Percentiles rank a stretch among this genome's conserved stretches.
Conservation (phyloP, 1,139 yeast genomes). For the Martiniozyma asiatica region DNA sequence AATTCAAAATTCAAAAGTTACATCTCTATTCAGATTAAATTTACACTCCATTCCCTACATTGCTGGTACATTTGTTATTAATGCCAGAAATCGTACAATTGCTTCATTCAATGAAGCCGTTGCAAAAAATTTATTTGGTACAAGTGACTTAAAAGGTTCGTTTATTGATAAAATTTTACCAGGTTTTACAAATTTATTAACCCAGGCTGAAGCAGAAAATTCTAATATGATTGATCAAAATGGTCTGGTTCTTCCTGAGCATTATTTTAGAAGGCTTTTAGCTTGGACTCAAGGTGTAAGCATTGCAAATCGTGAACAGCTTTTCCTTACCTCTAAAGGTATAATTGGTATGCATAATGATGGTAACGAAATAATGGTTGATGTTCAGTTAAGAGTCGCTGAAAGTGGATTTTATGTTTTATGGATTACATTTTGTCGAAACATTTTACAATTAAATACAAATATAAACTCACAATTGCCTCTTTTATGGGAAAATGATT, state of each 20-base stretch:
- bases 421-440: slow-evolving; percentile 82
- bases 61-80: slow-evolving; percentile 75
- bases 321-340: slow-evolving; percentile 54
- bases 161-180: slow-evolving; percentile 55
- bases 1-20: slow-evolving; percentile 24
- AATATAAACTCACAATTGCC: slow-evolving; percentile 45
- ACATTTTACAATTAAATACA: slow-evolving; percentile 9
- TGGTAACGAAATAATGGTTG: slow-evolving; percentile 54
- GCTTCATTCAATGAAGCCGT: slow-evolving; percentile 70
- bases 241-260: slow-evolving; percentile 75
- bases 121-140: slow-evolving; percentile 69
- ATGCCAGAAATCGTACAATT: slow-evolving; percentile 33
- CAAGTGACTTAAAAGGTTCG: slow-evolving; percentile 38
- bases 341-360: slow-evolving; percentile 58
- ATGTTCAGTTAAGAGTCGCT: slow-evolving; percentile 70
- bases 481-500: slow-evolving; percentile 16
- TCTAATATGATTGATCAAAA: slow-evolving; percentile 28
- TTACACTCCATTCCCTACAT: slow-evolving; percentile 74
- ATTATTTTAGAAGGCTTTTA: slow-evolving; percentile 59
- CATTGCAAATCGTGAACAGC: slow-evolving; percentile 25
- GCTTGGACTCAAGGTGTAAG: slow-evolving; percentile 18
- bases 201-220: slow-evolving; percentile 33
- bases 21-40: slow-evolving; percentile 33
- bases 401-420: slow-evolving; percentile 47
- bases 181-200: slow-evolving; percentile 43